Evolutionary conservation across 192 early-diverging fungal species (phyloP), one percentile per base, ranked within the genome.

Genomic region (Podila minutissima): DNA sequence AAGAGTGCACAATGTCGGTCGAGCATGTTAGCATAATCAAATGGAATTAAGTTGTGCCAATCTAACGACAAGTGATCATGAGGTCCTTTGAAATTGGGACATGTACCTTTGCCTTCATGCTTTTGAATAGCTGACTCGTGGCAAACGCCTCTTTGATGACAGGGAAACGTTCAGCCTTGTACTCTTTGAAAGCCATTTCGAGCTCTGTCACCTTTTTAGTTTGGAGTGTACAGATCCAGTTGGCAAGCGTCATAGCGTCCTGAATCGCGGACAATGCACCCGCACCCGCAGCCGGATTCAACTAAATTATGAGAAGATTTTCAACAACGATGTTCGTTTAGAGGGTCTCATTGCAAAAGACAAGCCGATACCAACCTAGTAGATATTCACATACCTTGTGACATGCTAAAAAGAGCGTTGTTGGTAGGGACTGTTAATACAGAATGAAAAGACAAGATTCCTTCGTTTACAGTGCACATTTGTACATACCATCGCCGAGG

Each of bases 191-290:
- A 15, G n/a, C 19, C 17, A n/a, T 53, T 17, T 53, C 17, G 19
- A 53, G 8, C 19, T 53, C 50, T n/a, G 19, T 2, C 4, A n/a
- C 17, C 19, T n/a, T 3, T n/a, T 17, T 17, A 7, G n/a, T 17
- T n/a, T 53, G 50, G 50, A 65, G 11, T 4, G 64, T 6, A 46
- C 46, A 38, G 26, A 65, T 22, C 13, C 37, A 46, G 46, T 65
- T 65, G 64, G 64, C 35, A 8, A 65, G 38, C 9, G 41, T 38
- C 1, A 48, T 28, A 4, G 64, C 28, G 37, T 65, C 64, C 20
- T 65, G 64, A 17, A 65, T 48, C 28, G 64, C 64, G 3, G n/a
- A 46, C 13, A 41, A 37, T 7, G 64, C 64, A 46, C 64, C 64
- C 17, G 20, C 13, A 0, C 1, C 10, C 6, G 15, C 41, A 29